phyloP scores from a whole-genome alignment of 495 filamentous ascomycete species.

The Podospora tetraspora region DNA sequence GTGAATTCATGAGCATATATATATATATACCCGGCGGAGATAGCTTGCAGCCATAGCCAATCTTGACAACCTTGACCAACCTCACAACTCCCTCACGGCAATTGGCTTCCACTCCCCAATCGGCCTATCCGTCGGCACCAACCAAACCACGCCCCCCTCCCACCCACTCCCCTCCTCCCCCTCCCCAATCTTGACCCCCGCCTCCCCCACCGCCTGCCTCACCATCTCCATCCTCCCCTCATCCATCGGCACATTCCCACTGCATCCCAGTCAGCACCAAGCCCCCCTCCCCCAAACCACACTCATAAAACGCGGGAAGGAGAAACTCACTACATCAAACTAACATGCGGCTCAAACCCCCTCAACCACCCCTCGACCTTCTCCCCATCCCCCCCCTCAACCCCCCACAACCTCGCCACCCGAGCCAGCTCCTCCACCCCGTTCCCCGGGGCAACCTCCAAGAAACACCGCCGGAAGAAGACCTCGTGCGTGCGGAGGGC shows the following conservation, averaged over 20 bases:
- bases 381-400: slow-evolving; percentile 16
- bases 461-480: slow-evolving; percentile 27
- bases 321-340: slow-evolving; percentile 30
- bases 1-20: not conserved
- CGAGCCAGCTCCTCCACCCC: slow-evolving; percentile 20
- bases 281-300: no score
- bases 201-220: slow-evolving; percentile 19
- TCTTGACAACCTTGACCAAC: not conserved
- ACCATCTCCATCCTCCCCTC: slow-evolving; percentile 19
- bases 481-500: slow-evolving; percentile 21
- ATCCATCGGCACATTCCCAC: slow-evolving; percentile 22
- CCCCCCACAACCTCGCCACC: slow-evolving; percentile 23
- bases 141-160: slow-evolving; percentile 31
- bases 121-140: slow-evolving; percentile 27
- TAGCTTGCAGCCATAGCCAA: not conserved
- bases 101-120: slow-evolving; percentile 30
- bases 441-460: slow-evolving; percentile 16
- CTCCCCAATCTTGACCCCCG: slow-evolving; percentile 17
- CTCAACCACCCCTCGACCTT: slow-evolving; percentile 25
- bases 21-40: not conserved
- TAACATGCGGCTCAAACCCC: slow-evolving; percentile 29
- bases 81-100: slow-evolving; percentile 22
- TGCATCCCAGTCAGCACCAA: slow-evolving; percentile 8
- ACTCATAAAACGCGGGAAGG: not conserved
- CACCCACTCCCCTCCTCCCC: slow-evolving; percentile 9